phyloP scores from a whole-genome alignment of 495 filamentous ascomycete genomes.

The Hyaloscypha finlandica region DNA sequence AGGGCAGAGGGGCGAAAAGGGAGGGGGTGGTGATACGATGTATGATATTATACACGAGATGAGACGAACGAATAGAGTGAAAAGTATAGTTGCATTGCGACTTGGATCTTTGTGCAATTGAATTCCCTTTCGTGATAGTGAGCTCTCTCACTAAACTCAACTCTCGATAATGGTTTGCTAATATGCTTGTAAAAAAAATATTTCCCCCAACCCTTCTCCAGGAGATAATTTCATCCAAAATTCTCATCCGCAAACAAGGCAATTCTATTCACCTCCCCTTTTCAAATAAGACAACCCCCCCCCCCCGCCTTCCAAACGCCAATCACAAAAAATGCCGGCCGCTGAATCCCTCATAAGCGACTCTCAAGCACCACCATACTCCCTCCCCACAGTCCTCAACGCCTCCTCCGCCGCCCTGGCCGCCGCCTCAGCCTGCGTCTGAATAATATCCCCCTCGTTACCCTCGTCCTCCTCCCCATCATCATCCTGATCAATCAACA shows the following conservation, averaged over 20 bases:
- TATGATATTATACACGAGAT: slow-evolving; percentile 12
- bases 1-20: slow-evolving; percentile 25
- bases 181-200: too few relatives aligned
- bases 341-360: background rate
- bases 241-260: too few relatives aligned
- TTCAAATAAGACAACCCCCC: background rate
- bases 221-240: too few relatives aligned
- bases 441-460: slow-evolving; percentile 21
- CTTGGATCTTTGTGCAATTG: background rate
- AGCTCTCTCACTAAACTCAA: too few relatives aligned
- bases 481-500: slow-evolving; percentile 48
- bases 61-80: background rate
- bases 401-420: slow-evolving; percentile 27
- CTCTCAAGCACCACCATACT: slow-evolving; percentile 18
- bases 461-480: slow-evolving; percentile 22
- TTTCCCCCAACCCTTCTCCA: too few relatives aligned
- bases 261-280: background rate
- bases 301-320: too few relatives aligned
- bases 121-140: slow-evolving; percentile 17
- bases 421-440: slow-evolving; percentile 24
- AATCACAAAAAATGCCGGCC: background rate
- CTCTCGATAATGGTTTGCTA: too few relatives aligned
- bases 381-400: slow-evolving; percentile 23
- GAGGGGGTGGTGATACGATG: background rate
- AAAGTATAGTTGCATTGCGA: background rate